phyloP scores from a whole-genome alignment of 805 yeast species.

The Pichia deserticola region DNA sequence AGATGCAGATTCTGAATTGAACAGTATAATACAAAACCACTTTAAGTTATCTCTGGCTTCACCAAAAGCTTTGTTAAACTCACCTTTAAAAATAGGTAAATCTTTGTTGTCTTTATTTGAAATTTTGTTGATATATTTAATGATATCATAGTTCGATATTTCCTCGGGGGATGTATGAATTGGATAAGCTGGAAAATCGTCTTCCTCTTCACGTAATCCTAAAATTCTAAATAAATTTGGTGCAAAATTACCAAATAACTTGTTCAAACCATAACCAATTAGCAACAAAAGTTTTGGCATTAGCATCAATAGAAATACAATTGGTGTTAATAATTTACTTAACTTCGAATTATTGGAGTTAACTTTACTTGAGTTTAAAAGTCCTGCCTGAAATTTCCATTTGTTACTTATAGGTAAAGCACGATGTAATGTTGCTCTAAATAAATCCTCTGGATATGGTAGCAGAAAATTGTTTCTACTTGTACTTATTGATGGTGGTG shows the following conservation, averaged over 20 bases:
- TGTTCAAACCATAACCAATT: conserved; percentile 33
- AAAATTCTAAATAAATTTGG: conserved; percentile 27
- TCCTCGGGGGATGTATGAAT: conserved; percentile 14
- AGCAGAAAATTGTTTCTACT: neutral
- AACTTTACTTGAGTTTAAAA: conserved; percentile 8
- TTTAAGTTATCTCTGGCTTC: conserved; percentile 34
- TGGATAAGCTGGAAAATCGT: conserved; percentile 28
- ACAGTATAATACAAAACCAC: conserved; percentile 47
- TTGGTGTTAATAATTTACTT: conserved; percentile 24
- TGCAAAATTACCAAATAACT: conserved; percentile 27
- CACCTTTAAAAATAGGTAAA: conserved; percentile 25
- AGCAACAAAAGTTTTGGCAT: conserved; percentile 41
- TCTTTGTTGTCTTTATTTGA: conserved; percentile 21
- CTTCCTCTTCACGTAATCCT: conserved; percentile 24
- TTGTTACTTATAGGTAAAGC: conserved; percentile 30
- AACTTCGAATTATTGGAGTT: neutral
- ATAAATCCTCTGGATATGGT: conserved; percentile 11
- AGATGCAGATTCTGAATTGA: conserved; percentile 38
- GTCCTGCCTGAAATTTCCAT: conserved; percentile 31
- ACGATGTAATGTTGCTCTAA: conserved; percentile 29
- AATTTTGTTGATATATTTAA: conserved; percentile 13
- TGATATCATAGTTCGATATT: conserved; percentile 12
- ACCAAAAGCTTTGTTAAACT: conserved; percentile 37
- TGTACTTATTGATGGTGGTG: no score
- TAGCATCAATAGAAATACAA: conserved; percentile 45